Conservation (phyloP, 2,329 filamentous ascomycete species). For the Fusarium pilosicola region DNA sequence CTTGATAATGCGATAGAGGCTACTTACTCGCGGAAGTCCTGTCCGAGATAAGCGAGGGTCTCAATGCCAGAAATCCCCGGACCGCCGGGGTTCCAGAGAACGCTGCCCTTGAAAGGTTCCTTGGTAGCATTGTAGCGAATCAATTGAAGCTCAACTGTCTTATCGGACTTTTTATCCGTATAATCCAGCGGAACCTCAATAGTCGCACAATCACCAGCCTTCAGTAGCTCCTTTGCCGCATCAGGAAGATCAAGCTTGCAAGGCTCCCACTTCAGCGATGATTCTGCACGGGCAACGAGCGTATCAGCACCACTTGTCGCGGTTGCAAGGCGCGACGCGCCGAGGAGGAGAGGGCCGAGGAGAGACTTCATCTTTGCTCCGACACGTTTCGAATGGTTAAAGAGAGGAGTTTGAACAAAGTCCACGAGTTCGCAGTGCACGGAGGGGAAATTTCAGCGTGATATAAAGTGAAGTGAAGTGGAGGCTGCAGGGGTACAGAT, state of each 20-base stretch:
- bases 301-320: not conserved
- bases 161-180: slow-evolving; percentile 37
- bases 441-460: not conserved
- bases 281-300: not conserved
- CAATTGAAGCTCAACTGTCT: slow-evolving; percentile 47
- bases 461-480: not conserved
- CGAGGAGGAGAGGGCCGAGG: not conserved
- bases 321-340: not conserved
- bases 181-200: slow-evolving; percentile 54
- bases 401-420: not conserved
- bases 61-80: slow-evolving; percentile 43
- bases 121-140: slow-evolving; percentile 45
- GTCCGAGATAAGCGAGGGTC: slow-evolving; percentile 13
- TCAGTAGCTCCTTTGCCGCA: not conserved
- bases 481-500: not conserved
- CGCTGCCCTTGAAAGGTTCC: slow-evolving; percentile 48
- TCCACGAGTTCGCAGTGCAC: not conserved
- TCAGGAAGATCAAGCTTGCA: slow-evolving; percentile 10
- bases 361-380: not conserved
- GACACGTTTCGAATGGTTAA: not conserved
- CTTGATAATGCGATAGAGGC: fast-evolving
- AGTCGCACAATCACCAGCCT: slow-evolving; percentile 46
- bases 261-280: slow-evolving; percentile 10
- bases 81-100: slow-evolving; percentile 53
- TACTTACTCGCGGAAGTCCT: slow-evolving; percentile 19